Evolutionary conservation across 192 early-diverging fungal genomes (phyloP).

Genomic region (Coemansia guatemalensis): DNA sequence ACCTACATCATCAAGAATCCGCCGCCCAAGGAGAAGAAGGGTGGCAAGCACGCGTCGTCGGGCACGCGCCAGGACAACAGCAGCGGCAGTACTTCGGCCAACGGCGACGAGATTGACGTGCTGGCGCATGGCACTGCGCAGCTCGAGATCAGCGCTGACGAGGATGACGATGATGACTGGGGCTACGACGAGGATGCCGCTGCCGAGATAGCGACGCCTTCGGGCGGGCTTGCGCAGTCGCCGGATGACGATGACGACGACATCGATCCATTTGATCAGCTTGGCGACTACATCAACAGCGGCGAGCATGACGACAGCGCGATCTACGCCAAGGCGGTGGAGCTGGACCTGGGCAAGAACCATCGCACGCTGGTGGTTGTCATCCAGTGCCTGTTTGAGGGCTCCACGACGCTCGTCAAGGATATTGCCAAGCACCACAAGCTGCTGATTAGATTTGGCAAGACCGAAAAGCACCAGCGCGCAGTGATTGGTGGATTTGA

Average conservation of each 20-base stretch:
- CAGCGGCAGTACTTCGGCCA: slow-evolving; percentile 48
- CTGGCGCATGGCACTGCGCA: slow-evolving; percentile 69
- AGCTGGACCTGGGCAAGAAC: slow-evolving; percentile 71
- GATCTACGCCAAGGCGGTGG: slow-evolving; percentile 73
- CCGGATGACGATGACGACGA: slow-evolving; percentile 61
- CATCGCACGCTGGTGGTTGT: slow-evolving; percentile 82
- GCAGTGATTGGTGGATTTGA: slow-evolving; percentile 91
- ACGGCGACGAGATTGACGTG: slow-evolving; percentile 68
- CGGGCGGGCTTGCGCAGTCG: slow-evolving; percentile 41
- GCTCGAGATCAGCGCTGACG: slow-evolving; percentile 56
- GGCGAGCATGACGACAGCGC: slow-evolving; percentile 66
- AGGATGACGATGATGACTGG: slow-evolving; percentile 70
- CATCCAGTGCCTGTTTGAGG: slow-evolving; percentile 78
- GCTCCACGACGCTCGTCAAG: slow-evolving; percentile 53
- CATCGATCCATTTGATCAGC: slow-evolving; percentile 72
- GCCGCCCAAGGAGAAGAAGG: slow-evolving; percentile 60
- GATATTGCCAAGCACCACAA: slow-evolving; percentile 71
- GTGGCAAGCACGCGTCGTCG: slow-evolving; percentile 55
- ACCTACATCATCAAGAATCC: slow-evolving; percentile 94
- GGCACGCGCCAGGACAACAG: slow-evolving; percentile 46
- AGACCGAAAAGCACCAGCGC: slow-evolving; percentile 82
- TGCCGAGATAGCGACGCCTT: not conserved
- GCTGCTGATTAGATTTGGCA: slow-evolving; percentile 73
- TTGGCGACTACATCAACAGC: slow-evolving; percentile 72
- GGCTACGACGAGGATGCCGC: slow-evolving; percentile 37